phyloP scores from a whole-genome alignment of 2,329 filamentous ascomycete genomes.

The Akanthomyces lecanii region DNA sequence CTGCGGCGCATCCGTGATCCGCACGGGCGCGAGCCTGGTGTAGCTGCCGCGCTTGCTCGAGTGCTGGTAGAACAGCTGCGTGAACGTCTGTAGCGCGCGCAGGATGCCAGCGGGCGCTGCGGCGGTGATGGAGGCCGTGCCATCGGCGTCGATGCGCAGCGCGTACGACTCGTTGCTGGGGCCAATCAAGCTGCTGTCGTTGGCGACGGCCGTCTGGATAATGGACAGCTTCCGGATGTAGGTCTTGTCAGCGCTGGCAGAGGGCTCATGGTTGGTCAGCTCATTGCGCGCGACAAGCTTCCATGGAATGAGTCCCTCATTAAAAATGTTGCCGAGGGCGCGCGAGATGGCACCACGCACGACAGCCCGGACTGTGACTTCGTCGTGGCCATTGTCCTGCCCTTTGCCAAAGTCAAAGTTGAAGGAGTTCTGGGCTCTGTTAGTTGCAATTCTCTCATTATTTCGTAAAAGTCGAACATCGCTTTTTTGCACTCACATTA shows the following conservation, averaged over 20 bases:
- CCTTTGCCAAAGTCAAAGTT: neutral
- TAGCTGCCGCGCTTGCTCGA: conserved; percentile 52
- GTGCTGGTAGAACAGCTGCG: conserved; percentile 74
- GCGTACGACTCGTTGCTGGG: conserved; percentile 73
- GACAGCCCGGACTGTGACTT: conserved; percentile 37
- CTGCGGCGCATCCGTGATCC: conserved; percentile 67
- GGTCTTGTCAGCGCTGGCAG: conserved; percentile 55
- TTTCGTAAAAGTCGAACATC: conserved; percentile 17
- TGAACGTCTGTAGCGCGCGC: conserved; percentile 68
- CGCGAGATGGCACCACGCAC: conserved; percentile 48
- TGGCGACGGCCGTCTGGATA: conserved; percentile 53
- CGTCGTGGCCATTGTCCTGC: neutral
- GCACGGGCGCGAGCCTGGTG: conserved; percentile 65
- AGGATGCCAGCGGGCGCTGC: conserved; percentile 64
- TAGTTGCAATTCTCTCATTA: conserved; percentile 15
- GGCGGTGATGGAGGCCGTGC: conserved; percentile 56
- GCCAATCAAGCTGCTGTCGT: conserved; percentile 53
- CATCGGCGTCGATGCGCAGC: conserved; percentile 53
- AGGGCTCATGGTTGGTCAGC: neutral
- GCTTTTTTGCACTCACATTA: conserved; percentile 40
- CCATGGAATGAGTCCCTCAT: conserved; percentile 70
- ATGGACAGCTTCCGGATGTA: conserved; percentile 49
- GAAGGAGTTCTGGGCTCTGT: neutral
- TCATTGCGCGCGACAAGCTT: conserved; percentile 61
- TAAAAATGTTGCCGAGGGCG: conserved; percentile 59